A percentile compares a stretch with the other conserved stretches of the same genome.
phyloP scores from a whole-genome alignment of 2,329 filamentous ascomycete genomes.

The Exophiala phaeomuriformis region DNA sequence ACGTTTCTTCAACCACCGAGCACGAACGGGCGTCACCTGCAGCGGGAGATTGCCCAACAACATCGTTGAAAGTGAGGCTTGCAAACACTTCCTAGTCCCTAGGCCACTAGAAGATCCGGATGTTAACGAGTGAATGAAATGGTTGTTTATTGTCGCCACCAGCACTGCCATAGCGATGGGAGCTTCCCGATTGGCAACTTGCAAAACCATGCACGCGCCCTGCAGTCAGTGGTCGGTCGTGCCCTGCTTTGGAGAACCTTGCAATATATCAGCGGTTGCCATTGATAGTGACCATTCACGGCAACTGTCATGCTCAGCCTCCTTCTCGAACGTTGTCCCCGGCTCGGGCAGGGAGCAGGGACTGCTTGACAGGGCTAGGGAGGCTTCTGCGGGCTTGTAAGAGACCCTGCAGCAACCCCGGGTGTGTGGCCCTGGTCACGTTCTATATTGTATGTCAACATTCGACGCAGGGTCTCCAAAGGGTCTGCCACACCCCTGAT shows the following conservation, averaged over 20 bases:
- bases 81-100: too few relatives aligned
- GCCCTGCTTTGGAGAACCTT: not conserved
- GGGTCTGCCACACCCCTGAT: not conserved
- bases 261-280: not conserved
- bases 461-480: slow-evolving; percentile 3
- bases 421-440: not conserved
- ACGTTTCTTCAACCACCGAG: too few relatives aligned
- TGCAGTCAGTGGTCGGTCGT: not conserved
- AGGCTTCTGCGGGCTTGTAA: not conserved
- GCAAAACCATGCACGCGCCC: too few relatives aligned
- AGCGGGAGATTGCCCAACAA: too few relatives aligned
- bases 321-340: not conserved
- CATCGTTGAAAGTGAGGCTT: too few relatives aligned
- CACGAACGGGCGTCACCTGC: too few relatives aligned
- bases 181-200: too few relatives aligned
- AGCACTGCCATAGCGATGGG: too few relatives aligned
- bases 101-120: too few relatives aligned
- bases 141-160: too few relatives aligned
- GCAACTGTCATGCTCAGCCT: not conserved
- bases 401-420: slow-evolving; percentile 3
- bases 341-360: not conserved
- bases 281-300: not conserved
- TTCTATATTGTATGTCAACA: not conserved
- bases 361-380: not conserved
- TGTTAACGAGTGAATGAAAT: too few relatives aligned